Base-by-base conservation (phyloP, 257 asterid species). In the Thymus quinquecostatus region DNA sequence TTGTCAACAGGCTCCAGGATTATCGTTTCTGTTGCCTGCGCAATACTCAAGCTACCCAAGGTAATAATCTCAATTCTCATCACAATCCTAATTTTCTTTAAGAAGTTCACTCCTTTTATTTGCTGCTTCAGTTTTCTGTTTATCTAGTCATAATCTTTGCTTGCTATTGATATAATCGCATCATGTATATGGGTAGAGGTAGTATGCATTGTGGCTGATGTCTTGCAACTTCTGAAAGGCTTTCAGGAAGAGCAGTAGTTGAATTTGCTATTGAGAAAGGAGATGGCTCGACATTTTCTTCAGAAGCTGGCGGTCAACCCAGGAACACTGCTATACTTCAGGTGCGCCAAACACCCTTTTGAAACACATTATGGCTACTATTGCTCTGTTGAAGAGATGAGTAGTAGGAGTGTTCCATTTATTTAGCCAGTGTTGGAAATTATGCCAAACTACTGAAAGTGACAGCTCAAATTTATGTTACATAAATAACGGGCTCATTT, bases 1-100 rank as follows among this genome's bases (percentile, higher is more conserved):
- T 82, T 86, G 77, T 84, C 84, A 69, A 85, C 96, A 94, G 99
- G 97, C 99, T 85, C 98, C 99, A 62, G 97, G 99, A 27, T 76
- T 94, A 74, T 86, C 95, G 27, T 89, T 89, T 86, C 75, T 91
- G 92, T 81, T 94, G 88, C 99, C 99, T 45, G 60, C 70, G 66
- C 96, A 86, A 70, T 91, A 84, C 86, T 65, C 71, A 70, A 83
- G 82, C 71, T 91, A 84, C 78, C 97, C 99, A 57, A 91, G 99
- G 99, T 89, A 84, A 82, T 68, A 59, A 69, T 77, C 65, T 58
- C 64, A 45, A 14, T 32, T 60, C 68, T 77, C 62, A 72, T 65
- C 57, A 53, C 57, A 56, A 14, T 60, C 12, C 44, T 34, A 40
- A 28, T 6, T 41, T 48, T 51, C 4, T 36, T n/a, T 50, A 8